These are phyloP conservation scores for Cercophora samala DNA, from an alignment of 495 filamentous ascomycete species.

Conservation along the genomic window DNA sequence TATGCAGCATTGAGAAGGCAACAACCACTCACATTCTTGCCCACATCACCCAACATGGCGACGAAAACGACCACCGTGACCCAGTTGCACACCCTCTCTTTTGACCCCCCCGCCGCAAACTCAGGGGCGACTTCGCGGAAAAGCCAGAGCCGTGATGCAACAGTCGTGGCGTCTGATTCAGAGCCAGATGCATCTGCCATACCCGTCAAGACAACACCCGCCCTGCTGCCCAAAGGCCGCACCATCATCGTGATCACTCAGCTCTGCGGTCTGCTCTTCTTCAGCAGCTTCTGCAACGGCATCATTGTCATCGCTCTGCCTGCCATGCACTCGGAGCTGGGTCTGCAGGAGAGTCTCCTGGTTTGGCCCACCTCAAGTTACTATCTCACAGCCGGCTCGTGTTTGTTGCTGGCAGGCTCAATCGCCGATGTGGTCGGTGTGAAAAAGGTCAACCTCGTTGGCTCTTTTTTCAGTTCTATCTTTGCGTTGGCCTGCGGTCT, in stretches of 20 bases:
- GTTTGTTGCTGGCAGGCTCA: constrained; percentile 47
- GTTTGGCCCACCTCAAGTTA: constrained; percentile 53
- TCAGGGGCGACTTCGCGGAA: neutral
- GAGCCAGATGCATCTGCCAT: neutral
- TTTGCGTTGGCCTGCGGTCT: constrained; percentile 48
- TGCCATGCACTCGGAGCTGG: constrained; percentile 47
- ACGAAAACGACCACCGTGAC: neutral
- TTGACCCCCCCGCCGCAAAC: neutral
- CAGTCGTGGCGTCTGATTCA: constrained; percentile 1
- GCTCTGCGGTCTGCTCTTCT: constrained; percentile 39
- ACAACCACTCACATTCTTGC: neutral
- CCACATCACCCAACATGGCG: neutral
- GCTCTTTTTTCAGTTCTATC: constrained; percentile 40
- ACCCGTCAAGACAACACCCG: neutral
- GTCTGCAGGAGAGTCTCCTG: constrained; percentile 36
- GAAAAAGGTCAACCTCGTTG: constrained; percentile 42
- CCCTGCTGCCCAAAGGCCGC: neutral
- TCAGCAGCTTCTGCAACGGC: constrained; percentile 43
- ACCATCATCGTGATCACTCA: constrained; percentile 12
- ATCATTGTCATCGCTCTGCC: constrained; percentile 50
- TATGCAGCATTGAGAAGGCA: neutral
- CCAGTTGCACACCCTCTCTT: neutral
- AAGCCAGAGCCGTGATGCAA: neutral
- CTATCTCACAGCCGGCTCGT: constrained; percentile 44
- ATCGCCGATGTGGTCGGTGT: constrained; percentile 52